A percentile compares a stretch with the other conserved stretches of the same genome.
Evolutionary conservation across 257 asterid species (phyloP).

Genomic region (Sherardia arvensis): DNA sequence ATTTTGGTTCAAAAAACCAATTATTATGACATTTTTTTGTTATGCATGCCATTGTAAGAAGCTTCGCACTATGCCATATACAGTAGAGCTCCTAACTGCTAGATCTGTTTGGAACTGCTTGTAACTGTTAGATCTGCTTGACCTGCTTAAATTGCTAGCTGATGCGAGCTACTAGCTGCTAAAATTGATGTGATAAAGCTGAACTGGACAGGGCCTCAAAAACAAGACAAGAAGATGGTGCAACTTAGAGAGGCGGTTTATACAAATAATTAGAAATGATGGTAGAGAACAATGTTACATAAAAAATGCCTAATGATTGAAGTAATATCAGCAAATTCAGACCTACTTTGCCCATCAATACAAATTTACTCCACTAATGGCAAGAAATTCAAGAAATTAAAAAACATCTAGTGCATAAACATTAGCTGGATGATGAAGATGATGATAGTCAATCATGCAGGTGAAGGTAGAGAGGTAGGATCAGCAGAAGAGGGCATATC

Average conservation of each 20-base stretch:
- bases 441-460: slow-evolving; percentile 29
- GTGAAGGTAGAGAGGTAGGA: slow-evolving; percentile 57
- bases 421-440: slow-evolving; percentile 1
- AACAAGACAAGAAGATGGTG: background rate
- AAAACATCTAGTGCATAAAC: background rate
- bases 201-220: no score
- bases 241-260: background rate
- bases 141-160: no score
- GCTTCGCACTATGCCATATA: no score
- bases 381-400: background rate
- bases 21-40: no score
- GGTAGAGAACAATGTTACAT: background rate
- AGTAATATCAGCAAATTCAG: background rate
- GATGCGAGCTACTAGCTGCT: no score
- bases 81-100: no score
- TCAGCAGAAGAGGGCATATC: slow-evolving; percentile 54
- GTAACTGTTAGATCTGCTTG: no score
- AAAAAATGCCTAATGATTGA: background rate
- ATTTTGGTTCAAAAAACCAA: no score
- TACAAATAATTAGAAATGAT: background rate
- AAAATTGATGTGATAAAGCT: no score
- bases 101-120: no score
- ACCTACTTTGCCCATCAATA: background rate
- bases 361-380: slow-evolving; percentile 4
- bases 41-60: no score